Base-by-base conservation (phyloP, 2,329 filamentous ascomycete genomes). In the Dendrostoma leiphaemia region DNA sequence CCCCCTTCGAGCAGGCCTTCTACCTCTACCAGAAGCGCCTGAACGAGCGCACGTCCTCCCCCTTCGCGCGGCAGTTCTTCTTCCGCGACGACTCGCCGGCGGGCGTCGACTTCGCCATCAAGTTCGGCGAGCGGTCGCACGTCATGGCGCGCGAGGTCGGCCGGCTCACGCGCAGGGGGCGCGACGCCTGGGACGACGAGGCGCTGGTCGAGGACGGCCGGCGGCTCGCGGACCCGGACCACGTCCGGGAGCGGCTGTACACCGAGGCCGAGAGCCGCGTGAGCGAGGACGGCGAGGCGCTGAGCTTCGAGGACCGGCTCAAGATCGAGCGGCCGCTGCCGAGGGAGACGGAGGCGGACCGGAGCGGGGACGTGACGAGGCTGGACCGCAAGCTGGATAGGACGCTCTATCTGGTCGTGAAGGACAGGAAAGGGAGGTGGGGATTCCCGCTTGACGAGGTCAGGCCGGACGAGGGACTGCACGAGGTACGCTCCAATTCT, bases 11-110 rank as follows among this genome's bases (percentile, higher is more conserved):
- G 73, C 89, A 91, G 67, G 81, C 93, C 60, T 97, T 88, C 75
- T 96, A 88, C 79, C 91, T 99, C 70, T 99, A 99, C 76, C 94
- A 99, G 76, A 93, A 93, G 65, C 91, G 94, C 13, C 81, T 99
- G 57, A 96, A 97, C 72, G 94, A 99, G 78, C 89, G 94, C 40
- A 81, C 96, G 49, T 85, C 87, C 19, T 81, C 94, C 4, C 90
- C 92, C 2, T 99, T 97, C 71, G 89, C 89, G 53, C 85, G 89
- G 62, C 89, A 89, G 69, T 94, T 97, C 75, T 99, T 96, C 81
- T 96, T 92, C 82, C 96, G 96, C 78, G 86, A 86, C 63, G 90
- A 90, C 67, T 96, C 92, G 10, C 87, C 91, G 1, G 80, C 84
- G 8, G 89, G 92, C 61, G 78, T 91, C 48, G 92, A 97, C 74